Base-by-base conservation (phyloP, 1,139 yeast species). In the Kurtzmaniella quercitrusa region DNA sequence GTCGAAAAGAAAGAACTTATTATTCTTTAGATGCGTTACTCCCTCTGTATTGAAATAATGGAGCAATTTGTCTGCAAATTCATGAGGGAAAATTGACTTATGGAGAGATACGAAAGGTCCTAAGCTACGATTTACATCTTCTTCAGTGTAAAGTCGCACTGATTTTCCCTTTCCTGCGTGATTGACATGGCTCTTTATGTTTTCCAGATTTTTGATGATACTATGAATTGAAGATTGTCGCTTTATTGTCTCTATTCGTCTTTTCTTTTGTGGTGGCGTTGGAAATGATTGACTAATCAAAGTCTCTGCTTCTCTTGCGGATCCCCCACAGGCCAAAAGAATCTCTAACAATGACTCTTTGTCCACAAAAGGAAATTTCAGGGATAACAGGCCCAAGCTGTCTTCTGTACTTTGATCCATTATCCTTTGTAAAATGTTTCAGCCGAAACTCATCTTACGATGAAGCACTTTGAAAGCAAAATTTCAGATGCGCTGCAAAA, bases 1-100 rank as follows among this genome's bases (percentile, higher is more conserved):
- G 1, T 82, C 89, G 52, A 83, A 85, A 14, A 85, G 63, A 46
- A 75, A 71, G 54, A 85, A 85, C 46, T 67, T 63, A 14, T 66
- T 65, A 2, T 63, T 59, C 1, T 52, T 50, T 63, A 81, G 77
- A 0, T 53, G 46, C 14, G 19, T 11, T 11, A 3, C 14, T 6
- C 1, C 63, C 52, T 5, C 68, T 61, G 36, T 74, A 76, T 1
- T 63, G 12, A 82, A 60, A 23, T 65, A 62, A 9, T 53, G 45
- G 1, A 82, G 59, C 2, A 82, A 52, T 0, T 54, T 51, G 34
- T 75, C 66, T 0, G 88, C 77, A 9, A 78, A 46, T 0, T 70
- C 66, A 1, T 57, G 46, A 0, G 85, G 83, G 3, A 85, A 61
- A 39, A 82, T 77, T 48, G 78, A 68, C 39, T 62, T 62, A 46